Conservation (phyloP, 1,284 basidiomycete species). For the Heliocybe sulcata region DNA sequence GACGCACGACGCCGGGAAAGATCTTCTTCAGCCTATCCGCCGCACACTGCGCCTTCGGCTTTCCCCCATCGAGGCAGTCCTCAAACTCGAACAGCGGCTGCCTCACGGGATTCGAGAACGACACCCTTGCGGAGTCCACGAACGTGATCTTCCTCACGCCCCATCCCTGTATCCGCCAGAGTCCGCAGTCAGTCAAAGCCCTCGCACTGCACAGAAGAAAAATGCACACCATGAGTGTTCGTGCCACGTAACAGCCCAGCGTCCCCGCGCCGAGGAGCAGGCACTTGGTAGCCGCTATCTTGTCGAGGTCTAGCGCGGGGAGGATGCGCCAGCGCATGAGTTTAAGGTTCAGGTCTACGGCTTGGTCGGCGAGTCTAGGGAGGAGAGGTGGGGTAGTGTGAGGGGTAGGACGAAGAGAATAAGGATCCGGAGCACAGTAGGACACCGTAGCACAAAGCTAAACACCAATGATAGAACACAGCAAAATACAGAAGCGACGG, state of each 20-base stretch:
- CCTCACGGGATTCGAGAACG: slow-evolving; percentile 94
- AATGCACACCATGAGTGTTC: slow-evolving; percentile 82
- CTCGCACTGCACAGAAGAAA: slow-evolving; percentile 5
- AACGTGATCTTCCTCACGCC: slow-evolving; percentile 91
- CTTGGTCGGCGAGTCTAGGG: slow-evolving; percentile 88
- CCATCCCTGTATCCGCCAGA: slow-evolving; percentile 64
- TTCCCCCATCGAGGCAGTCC: slow-evolving; percentile 91
- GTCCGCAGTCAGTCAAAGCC: background rate
- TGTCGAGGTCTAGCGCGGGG: slow-evolving; percentile 84
- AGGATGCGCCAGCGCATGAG: slow-evolving; percentile 98
- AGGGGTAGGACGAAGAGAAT: too few species aligned
- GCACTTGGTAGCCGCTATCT: slow-evolving; percentile 74
- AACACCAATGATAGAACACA: too few species aligned
- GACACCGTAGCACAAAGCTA: too few species aligned
- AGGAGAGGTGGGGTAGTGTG: too few species aligned
- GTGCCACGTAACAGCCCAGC: slow-evolving; percentile 91
- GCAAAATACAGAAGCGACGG: too few species aligned
- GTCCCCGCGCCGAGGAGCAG: slow-evolving; percentile 93
- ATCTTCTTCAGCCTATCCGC: slow-evolving; percentile 84
- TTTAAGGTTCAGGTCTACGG: slow-evolving; percentile 94
- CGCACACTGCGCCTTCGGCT: slow-evolving; percentile 89
- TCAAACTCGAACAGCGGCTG: slow-evolving; percentile 95
- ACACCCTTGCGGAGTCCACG: slow-evolving; percentile 86
- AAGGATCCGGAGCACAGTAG: too few species aligned
- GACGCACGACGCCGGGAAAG: slow-evolving; percentile 86